Conservation (phyloP, 2,329 filamentous ascomycete genomes). For the Cladophialophora exuberans region DNA sequence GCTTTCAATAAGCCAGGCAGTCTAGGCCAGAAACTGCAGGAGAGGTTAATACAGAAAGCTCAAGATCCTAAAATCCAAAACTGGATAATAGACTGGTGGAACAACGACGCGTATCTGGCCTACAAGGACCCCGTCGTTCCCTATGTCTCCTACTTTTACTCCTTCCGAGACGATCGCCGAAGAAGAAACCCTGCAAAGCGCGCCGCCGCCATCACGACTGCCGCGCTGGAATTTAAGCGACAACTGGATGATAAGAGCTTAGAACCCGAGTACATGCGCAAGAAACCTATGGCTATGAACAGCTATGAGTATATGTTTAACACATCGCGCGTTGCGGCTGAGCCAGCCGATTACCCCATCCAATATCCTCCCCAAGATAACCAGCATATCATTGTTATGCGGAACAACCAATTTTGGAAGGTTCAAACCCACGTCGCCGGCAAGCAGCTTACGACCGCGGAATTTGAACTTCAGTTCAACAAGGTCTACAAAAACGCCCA, state of each 20-base stretch:
- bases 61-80: conserved; percentile 83
- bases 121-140: conserved; percentile 96
- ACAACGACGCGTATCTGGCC: conserved; percentile 85
- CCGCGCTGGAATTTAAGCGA: conserved; percentile 90
- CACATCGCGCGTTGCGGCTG: conserved; percentile 79
- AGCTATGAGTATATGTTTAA: conserved; percentile 99
- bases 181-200: conserved; percentile 88
- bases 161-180: conserved; percentile 88
- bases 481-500: conserved; percentile 79
- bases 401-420: conserved; percentile 99
- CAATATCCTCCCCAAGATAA: conserved; percentile 77
- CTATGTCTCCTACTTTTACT: conserved; percentile 99
- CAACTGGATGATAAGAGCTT: conserved; percentile 80
- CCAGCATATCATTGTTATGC: conserved; percentile 85
- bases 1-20: conserved; percentile 90
- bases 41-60: conserved; percentile 78
- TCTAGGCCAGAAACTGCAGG: conserved; percentile 79
- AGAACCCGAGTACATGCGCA: conserved; percentile 99
- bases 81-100: conserved; percentile 99
- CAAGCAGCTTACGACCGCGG: conserved; percentile 81
- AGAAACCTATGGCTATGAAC: conserved; percentile 96
- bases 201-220: conserved; percentile 84
- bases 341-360: conserved; percentile 77
- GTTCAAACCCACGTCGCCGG: conserved; percentile 79
- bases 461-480: conserved; percentile 88